A percentile compares a stretch with the other conserved stretches of the same genome.
phyloP scores from a whole-genome alignment of 345 rosid species.

The Gossypium stocksii region DNA sequence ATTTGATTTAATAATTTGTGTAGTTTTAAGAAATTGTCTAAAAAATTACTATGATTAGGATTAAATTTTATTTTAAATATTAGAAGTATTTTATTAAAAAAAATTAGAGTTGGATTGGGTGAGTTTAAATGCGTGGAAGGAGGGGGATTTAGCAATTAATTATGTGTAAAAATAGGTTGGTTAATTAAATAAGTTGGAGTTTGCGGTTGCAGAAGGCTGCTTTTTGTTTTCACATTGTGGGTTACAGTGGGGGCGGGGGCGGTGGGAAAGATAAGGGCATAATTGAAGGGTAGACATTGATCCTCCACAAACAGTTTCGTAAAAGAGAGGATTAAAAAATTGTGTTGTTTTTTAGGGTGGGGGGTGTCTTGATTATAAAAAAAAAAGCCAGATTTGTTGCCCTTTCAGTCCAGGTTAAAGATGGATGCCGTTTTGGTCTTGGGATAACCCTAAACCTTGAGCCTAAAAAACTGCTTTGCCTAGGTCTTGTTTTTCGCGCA shows the following conservation, averaged over 20 bases:
- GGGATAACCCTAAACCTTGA: background rate
- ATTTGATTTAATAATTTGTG: too few species aligned
- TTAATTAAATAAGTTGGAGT: background rate
- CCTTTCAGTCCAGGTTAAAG: background rate
- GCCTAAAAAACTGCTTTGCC: background rate
- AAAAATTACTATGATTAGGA: too few species aligned
- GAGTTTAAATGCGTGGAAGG: background rate
- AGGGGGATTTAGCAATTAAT: background rate
- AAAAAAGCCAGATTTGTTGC: conserved; percentile 1
- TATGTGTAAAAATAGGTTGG: background rate
- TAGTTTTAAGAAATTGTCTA: too few species aligned
- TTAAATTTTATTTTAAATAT: too few species aligned
- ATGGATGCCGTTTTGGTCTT: background rate
- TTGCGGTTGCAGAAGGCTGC: conserved; percentile 14
- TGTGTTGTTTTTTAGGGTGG: background rate
- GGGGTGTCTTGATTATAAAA: background rate
- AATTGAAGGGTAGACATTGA: background rate
- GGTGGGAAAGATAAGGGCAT: background rate
- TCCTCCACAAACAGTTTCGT: background rate
- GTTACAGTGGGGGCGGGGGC: background rate
- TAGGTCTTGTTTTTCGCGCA: too few species aligned
- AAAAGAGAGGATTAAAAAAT: background rate
- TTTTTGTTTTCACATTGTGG: conserved; percentile 22
- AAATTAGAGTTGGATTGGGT: too few species aligned
- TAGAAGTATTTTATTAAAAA: too few species aligned